Conservation (phyloP, 805 yeast genomes). For the Metschnikowia reukaufii region DNA sequence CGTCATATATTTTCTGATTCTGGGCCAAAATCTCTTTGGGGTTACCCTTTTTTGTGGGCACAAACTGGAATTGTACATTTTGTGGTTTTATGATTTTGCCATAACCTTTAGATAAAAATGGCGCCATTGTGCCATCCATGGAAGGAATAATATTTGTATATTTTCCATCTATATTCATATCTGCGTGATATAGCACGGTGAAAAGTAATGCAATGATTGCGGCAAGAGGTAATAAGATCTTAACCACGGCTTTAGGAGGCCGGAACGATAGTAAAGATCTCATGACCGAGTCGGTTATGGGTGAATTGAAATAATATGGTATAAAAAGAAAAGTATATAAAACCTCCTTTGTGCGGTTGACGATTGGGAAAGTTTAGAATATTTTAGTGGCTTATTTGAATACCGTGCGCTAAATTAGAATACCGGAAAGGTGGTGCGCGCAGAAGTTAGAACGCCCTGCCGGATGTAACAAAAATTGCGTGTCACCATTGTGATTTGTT, state of each 20-base stretch:
- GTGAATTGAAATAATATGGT: too few species aligned
- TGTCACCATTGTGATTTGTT: too few species aligned
- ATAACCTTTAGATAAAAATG: background rate
- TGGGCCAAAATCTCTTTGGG: constrained; percentile 33
- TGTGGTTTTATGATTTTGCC: constrained; percentile 21
- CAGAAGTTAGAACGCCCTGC: background rate
- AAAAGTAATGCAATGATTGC: constrained; percentile 1
- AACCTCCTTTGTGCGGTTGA: too few species aligned
- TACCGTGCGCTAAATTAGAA: background rate
- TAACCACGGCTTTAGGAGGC: constrained; percentile 10
- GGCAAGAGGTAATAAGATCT: constrained; percentile 10
- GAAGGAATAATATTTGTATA: constrained; percentile 9
- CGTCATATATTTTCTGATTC: constrained; percentile 41
- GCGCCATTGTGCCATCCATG: constrained; percentile 1
- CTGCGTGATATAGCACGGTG: constrained; percentile 7
- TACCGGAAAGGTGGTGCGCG: background rate
- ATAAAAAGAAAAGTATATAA: too few species aligned
- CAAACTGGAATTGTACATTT: constrained; percentile 35
- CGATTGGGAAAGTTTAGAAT: background rate
- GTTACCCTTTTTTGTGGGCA: constrained; percentile 30
- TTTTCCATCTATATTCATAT: constrained; percentile 11
- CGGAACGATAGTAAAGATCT: constrained; percentile 11
- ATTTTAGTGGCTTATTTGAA: background rate
- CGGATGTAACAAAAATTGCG: background rate
- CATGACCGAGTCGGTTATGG: constrained; percentile 10